Base-by-base conservation (phyloP, 345 rosid genomes). In the Eutrema heterophyllum region DNA sequence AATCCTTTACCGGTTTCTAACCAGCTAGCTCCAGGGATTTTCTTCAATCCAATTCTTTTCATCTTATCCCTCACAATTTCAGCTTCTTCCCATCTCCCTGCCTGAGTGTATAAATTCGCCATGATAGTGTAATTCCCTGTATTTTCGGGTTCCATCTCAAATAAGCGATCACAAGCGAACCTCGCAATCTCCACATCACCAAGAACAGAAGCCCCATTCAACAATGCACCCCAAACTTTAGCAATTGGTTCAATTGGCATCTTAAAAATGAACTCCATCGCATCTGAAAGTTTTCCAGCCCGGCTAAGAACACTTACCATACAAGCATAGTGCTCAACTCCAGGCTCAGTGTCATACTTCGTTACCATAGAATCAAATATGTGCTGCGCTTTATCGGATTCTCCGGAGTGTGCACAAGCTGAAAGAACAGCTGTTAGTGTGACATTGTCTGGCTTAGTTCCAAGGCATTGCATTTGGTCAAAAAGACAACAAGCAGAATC, bases 31-130 rank as follows among this genome's bases (percentile, higher is more conserved):
- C 96, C 96, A 10, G 97, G 68, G 62, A 83, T 72, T 86, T 93
- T 93, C 83, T 82, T 88, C 84, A 89, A 58, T 39, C 97, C 97
- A n/a, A 56, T 35, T 43, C 58, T 73, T 30, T 30, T 76, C 94
- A 89, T 86, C 71, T 73, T 86, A 39, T 84, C 81, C 82, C 95
- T 85, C 1, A 88, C 76, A 54, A 38, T 79, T 55, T 88, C 91
- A n/a, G 93, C 97, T 77, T 93, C 95, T 68, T 84, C 83, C 91
- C 92, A 88, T 82, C 86, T 91, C 76, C 91, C 96, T 14, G 93
- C 87, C 76, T 85, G 88, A 5, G 98, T 76, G 71, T 86, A 88
- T 27, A 91, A 44, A 75, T 91, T 93, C 53, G 96, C 92, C 96
- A 93, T 86, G 58, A 88, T 68, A 55, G 86, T 75, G 62, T 86